Evolutionary conservation across 1,139 yeast species (phyloP).

Genomic region (Yamadazyma aaseri): DNA sequence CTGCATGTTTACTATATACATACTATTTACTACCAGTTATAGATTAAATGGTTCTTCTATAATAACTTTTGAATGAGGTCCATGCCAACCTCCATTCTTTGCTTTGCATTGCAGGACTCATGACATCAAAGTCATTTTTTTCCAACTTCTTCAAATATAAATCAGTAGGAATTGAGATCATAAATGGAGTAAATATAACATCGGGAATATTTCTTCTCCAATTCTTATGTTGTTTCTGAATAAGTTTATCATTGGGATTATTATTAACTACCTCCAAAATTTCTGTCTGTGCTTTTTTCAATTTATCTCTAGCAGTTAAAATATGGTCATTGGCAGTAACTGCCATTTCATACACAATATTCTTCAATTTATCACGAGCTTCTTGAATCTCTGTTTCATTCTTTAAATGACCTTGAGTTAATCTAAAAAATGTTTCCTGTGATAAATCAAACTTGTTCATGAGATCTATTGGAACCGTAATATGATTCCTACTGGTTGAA

Average conservation of each 20-base stretch:
- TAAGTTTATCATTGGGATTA: constrained; percentile 26
- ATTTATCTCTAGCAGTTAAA: constrained; percentile 60
- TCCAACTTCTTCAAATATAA: constrained; percentile 64
- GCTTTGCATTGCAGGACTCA: constrained; percentile 45
- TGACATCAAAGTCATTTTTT: constrained; percentile 61
- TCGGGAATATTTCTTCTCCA: constrained; percentile 60
- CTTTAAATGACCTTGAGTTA: constrained; percentile 45
- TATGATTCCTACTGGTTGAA: constrained; percentile 48
- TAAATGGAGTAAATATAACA: constrained; percentile 62
- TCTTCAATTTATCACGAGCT: constrained; percentile 44
- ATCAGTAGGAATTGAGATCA: constrained; percentile 65
- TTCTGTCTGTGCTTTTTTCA: constrained; percentile 35
- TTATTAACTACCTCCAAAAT: constrained; percentile 26
- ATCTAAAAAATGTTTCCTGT: constrained; percentile 60
- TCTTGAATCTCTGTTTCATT: constrained; percentile 24
- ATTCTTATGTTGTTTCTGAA: constrained; percentile 29
- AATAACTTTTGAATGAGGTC: constrained; percentile 57
- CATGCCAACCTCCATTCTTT: constrained; percentile 77
- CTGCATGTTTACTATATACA: too few relatives aligned
- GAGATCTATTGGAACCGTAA: constrained; percentile 63
- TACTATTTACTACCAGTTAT: not conserved
- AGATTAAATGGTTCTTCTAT: constrained; percentile 24
- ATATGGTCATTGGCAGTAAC: constrained; percentile 79
- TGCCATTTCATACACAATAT: constrained; percentile 69
- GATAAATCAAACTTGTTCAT: constrained; percentile 56